Conservation (phyloP, 2,329 filamentous ascomycete species). For the Venturia aucupariae region DNA sequence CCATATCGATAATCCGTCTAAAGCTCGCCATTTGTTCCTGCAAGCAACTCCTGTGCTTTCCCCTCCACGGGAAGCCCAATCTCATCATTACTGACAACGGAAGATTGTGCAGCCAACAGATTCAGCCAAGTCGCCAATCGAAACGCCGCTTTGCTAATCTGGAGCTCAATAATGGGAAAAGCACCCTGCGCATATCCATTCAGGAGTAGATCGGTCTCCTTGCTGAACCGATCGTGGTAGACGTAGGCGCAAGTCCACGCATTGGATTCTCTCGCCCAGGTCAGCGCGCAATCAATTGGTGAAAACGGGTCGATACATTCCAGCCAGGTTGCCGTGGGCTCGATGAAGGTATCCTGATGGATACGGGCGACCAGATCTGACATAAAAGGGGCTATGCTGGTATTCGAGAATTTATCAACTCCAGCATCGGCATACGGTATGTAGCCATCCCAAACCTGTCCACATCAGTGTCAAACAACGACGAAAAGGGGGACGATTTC, state of each 20-base stretch:
- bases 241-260: slow-evolving; percentile 32
- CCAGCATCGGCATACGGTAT: slow-evolving; percentile 30
- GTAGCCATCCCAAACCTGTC: slow-evolving; percentile 31
- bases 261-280: slow-evolving; percentile 32
- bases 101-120: slow-evolving; percentile 18
- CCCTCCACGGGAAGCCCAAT: background rate
- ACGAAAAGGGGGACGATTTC: background rate
- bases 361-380: slow-evolving; percentile 27
- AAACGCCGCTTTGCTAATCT: slow-evolving; percentile 33
- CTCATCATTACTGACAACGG: background rate
- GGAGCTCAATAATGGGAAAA: slow-evolving; percentile 32
- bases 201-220: slow-evolving; percentile 24
- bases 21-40: background rate
- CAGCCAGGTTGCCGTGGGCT: slow-evolving; percentile 29
- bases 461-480: background rate
- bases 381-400: slow-evolving; percentile 29
- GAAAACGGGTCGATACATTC: slow-evolving; percentile 27
- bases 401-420: slow-evolving; percentile 27
- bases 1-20: background rate
- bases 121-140: slow-evolving; percentile 33
- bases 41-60: background rate
- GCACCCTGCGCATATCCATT: slow-evolving; percentile 29
- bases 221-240: slow-evolving; percentile 24
- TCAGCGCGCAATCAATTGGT: slow-evolving; percentile 26
- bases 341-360: slow-evolving; percentile 26